phyloP scores from a whole-genome alignment of 1,139 yeast genomes.

The Candida sanyaensis region DNA sequence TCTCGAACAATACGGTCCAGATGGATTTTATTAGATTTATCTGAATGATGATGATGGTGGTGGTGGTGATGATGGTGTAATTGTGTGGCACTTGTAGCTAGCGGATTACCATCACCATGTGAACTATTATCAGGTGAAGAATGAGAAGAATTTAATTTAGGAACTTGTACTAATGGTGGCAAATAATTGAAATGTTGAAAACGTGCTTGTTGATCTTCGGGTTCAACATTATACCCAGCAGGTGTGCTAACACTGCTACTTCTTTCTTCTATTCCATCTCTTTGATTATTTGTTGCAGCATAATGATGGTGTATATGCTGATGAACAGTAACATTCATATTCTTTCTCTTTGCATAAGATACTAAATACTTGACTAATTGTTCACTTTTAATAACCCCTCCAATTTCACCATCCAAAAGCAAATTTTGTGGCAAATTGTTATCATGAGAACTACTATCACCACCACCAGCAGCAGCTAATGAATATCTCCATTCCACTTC shows the following conservation, averaged over 20 bases:
- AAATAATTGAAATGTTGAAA: conserved; percentile 72
- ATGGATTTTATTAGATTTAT: neutral
- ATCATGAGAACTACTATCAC: conserved; percentile 9
- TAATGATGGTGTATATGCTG: conserved; percentile 83
- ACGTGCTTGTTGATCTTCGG: conserved; percentile 59
- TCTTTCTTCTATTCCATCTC: conserved; percentile 1
- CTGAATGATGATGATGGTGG: conserved; percentile 19
- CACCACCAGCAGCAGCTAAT: conserved; percentile 18
- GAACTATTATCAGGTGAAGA: conserved; percentile 30
- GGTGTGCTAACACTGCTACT: conserved; percentile 9
- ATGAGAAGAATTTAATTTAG: conserved; percentile 62
- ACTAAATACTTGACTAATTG: conserved; percentile 58
- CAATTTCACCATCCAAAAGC: conserved; percentile 31
- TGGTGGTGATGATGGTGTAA: conserved; percentile 33
- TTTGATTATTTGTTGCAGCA: conserved; percentile 21
- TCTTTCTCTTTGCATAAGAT: conserved; percentile 60
- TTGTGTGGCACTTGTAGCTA: conserved; percentile 11
- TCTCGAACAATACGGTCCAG: neutral
- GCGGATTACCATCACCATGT: neutral
- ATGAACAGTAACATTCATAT: conserved; percentile 70
- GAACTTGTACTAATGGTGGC: conserved; percentile 72
- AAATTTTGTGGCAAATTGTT: conserved; percentile 21
- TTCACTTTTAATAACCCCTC: conserved; percentile 53
- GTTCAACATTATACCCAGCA: conserved; percentile 32
- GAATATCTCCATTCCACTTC: conserved; percentile 38